Evolutionary conservation across 2,329 filamentous ascomycete species (phyloP).

Genomic region (Chalaropsis ovoidea): DNA sequence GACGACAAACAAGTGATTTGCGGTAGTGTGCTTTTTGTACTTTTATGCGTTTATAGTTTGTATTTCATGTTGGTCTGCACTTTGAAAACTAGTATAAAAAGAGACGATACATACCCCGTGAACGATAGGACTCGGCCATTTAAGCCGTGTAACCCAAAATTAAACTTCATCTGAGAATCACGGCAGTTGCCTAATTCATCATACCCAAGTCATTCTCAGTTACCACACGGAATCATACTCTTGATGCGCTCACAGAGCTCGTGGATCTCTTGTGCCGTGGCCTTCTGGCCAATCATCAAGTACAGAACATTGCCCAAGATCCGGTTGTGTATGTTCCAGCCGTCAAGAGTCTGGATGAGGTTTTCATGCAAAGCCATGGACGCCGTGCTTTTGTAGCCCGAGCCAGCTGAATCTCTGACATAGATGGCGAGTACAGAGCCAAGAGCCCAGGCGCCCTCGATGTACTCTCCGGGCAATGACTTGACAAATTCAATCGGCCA

Average conservation of each 20-base stretch:
- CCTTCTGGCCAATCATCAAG: constrained; percentile 46
- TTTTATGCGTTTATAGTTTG: too few species aligned
- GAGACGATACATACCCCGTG: too few species aligned
- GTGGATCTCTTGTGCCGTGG: constrained; percentile 28
- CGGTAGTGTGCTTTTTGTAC: too few species aligned
- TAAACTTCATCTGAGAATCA: too few species aligned
- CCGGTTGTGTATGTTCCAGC: constrained; percentile 45
- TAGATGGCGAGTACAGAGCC: constrained; percentile 64
- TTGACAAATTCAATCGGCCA: constrained; percentile 56
- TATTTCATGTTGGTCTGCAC: too few species aligned
- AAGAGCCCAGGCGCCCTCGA: constrained; percentile 60
- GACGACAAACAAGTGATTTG: too few species aligned
- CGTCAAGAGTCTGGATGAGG: constrained; percentile 27
- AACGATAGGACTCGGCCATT: too few species aligned
- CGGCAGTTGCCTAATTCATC: too few species aligned
- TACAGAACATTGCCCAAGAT: constrained; percentile 51
- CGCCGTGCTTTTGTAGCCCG: constrained; percentile 41
- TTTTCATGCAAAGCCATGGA: constrained; percentile 37
- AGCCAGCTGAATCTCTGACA: constrained; percentile 35
- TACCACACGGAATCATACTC: neutral
- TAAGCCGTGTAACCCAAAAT: too few species aligned
- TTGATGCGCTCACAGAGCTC: constrained; percentile 9
- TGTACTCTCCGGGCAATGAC: constrained; percentile 44
- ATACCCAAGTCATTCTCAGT: too few species aligned
- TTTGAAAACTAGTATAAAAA: too few species aligned